Evolutionary conservation across 129 eudicot genomes (phyloP).

Genomic region (Tanacetum coccineum): DNA sequence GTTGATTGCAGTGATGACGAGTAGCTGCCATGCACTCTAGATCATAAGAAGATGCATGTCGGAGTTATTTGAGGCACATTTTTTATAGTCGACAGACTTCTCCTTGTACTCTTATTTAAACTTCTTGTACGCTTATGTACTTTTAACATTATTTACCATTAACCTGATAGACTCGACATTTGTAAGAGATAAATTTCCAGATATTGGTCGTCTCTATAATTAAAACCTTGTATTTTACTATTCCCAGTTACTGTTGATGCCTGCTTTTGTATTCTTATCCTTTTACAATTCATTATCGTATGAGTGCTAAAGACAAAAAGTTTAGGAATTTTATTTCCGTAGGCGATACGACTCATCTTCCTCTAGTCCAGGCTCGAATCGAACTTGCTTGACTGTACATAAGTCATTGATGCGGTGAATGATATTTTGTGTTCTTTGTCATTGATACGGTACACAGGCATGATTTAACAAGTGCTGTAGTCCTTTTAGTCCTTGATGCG

Average conservation of each 20-base stretch:
- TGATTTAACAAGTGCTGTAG: neutral
- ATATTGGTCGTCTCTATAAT: slow-evolving; percentile 1
- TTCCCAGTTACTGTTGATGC: neutral
- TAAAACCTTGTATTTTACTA: neutral
- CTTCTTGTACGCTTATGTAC: slow-evolving; percentile 23
- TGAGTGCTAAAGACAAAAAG: slow-evolving; percentile 9
- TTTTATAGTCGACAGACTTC: slow-evolving; percentile 22
- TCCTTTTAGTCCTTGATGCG: slow-evolving; percentile 18
- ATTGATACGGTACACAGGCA: neutral
- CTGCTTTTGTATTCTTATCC: neutral
- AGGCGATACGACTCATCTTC: slow-evolving; percentile 6
- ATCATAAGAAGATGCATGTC: slow-evolving; percentile 20
- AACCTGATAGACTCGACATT: slow-evolving; percentile 17
- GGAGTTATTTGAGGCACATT: slow-evolving; percentile 18
- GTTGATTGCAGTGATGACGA: slow-evolving; percentile 21
- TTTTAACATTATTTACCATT: slow-evolving; percentile 16
- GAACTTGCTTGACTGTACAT: neutral
- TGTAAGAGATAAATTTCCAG: slow-evolving; percentile 20
- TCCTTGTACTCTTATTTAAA: neutral
- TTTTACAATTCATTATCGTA: neutral
- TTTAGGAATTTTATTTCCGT: neutral
- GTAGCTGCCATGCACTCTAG: slow-evolving; percentile 12
- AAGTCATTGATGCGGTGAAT: too few species aligned
- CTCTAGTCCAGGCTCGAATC: slow-evolving; percentile 1
- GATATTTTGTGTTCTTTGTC: too few species aligned